Evolutionary conservation across 169 alveolate genomes (phyloP), one percentile per base, ranked within the genome.

Genomic region (Plasmodium chabaudi): DNA sequence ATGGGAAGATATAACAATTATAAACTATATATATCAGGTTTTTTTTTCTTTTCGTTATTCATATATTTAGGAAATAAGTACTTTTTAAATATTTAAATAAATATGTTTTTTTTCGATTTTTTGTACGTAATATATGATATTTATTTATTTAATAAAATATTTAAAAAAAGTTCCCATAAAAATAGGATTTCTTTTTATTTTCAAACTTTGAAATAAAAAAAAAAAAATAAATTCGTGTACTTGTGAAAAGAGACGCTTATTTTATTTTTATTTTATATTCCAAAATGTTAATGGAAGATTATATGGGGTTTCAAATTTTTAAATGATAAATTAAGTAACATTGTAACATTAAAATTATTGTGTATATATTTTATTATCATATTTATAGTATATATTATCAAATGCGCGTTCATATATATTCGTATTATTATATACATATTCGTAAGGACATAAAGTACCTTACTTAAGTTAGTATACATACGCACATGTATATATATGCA

Each of bases 21-120:
- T 15, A 15, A 51, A 51, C 59, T 1, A 27, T 27, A 49, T 51
- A 13, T 51, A 12, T 51, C 59, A 51, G 17, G 59, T 51, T 51
- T 51, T 51, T 51, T 51, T 51, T 51, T 51, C 59, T 9, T 51
- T 51, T 51, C n/a, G 59, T 51, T 51, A 34, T 51, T 51, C 17
- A 13, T 51, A 51, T 13, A 51, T 51, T 49, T 51, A 51, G 59
- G 42, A 51, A 51, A 51, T 51, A 51, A 51, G 17, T 51, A 51
- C 59, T 51, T 51, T 15, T 15, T 3, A 51, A 13, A 13, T 51
- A 15, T 51, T 13, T 51, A 51, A 51, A 51, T 13, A 15, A 51
- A 51, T 51, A 15, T 15, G n/a, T 51, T 51, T 51, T 47, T 51
- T 51, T 2, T 51, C 19, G n/a, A 13, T 51, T 51, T 51, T 51